Evolutionary conservation across 306 rosid genomes (phyloP).

Genomic region (Sindora glabra): DNA sequence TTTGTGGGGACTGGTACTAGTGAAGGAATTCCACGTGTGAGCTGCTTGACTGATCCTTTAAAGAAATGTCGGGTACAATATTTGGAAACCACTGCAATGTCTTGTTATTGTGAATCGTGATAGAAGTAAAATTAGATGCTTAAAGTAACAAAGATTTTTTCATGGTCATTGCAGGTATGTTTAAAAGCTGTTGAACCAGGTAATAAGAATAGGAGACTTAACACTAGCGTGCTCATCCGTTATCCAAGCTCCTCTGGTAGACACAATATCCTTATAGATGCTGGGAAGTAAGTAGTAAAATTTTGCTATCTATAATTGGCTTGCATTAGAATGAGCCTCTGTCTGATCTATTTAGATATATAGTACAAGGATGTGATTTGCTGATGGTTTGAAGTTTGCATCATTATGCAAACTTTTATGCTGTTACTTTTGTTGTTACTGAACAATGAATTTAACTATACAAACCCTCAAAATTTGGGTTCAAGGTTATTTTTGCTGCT

Average conservation of each 20-base stretch:
- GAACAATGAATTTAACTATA: too few relatives aligned
- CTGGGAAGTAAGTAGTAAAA: conserved; percentile 68
- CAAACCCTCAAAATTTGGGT: background rate
- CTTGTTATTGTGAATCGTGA: too few relatives aligned
- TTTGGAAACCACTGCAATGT: background rate
- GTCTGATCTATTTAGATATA: background rate
- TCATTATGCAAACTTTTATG: background rate
- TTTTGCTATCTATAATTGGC: background rate
- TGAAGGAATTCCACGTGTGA: conserved; percentile 89
- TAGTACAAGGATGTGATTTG: background rate
- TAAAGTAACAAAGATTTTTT: background rate
- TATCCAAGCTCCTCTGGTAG: conserved; percentile 43
- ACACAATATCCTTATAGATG: conserved; percentile 67
- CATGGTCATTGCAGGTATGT: conserved; percentile 50
- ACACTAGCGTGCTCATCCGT: conserved; percentile 83
- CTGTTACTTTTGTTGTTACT: too few relatives aligned
- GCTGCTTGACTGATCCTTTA: conserved; percentile 77
- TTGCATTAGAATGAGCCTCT: background rate
- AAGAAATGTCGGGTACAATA: conserved; percentile 60
- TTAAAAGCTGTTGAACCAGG: conserved; percentile 63
- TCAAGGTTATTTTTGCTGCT: too few relatives aligned
- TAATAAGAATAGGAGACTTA: conserved; percentile 74
- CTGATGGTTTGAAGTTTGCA: conserved; percentile 6
- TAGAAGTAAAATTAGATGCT: too few relatives aligned
- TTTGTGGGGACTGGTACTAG: conserved; percentile 93